These are phyloP conservation scores for Aspergillus ochraceus DNA, from an alignment of 2,329 filamentous ascomycete species.

Conservation along the genomic window DNA sequence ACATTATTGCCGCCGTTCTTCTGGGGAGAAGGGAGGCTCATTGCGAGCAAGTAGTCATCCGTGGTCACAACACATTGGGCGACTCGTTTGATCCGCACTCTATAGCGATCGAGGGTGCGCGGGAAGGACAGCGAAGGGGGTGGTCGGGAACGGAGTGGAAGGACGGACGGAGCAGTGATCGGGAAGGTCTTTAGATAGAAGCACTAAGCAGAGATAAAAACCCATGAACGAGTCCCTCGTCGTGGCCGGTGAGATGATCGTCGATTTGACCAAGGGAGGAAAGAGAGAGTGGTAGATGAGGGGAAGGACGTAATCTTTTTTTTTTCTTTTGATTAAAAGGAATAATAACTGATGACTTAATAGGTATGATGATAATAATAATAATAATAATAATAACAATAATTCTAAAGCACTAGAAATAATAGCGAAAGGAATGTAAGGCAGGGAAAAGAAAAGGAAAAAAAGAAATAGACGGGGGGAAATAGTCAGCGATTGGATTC, in stretches of 20 bases:
- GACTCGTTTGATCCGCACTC: constrained; percentile 8
- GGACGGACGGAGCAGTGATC: constrained; percentile 13
- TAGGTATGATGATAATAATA: neutral
- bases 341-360: neutral
- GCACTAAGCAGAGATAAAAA: constrained; percentile 17
- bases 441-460: neutral
- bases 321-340: neutral
- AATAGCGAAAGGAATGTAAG: neutral
- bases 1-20: constrained; percentile 35
- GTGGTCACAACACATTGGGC: constrained; percentile 36
- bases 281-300: neutral
- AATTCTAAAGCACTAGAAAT: neutral
- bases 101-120: constrained; percentile 14
- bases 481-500: neutral
- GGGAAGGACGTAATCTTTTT: constrained; percentile 7
- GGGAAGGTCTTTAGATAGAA: constrained; percentile 17
- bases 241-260: constrained; percentile 14
- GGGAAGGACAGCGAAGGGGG: constrained; percentile 8
- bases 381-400: neutral
- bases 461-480: neutral
- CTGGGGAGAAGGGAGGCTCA: constrained; percentile 40
- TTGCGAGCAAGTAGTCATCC: constrained; percentile 38
- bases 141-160: constrained; percentile 11
- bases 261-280: constrained; percentile 10
- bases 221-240: constrained; percentile 24